A percentile compares a stretch with the other conserved stretches of the same genome.
phyloP scores from a whole-genome alignment of 768 basidiomycete species.

The Boletellus ananiceps region DNA sequence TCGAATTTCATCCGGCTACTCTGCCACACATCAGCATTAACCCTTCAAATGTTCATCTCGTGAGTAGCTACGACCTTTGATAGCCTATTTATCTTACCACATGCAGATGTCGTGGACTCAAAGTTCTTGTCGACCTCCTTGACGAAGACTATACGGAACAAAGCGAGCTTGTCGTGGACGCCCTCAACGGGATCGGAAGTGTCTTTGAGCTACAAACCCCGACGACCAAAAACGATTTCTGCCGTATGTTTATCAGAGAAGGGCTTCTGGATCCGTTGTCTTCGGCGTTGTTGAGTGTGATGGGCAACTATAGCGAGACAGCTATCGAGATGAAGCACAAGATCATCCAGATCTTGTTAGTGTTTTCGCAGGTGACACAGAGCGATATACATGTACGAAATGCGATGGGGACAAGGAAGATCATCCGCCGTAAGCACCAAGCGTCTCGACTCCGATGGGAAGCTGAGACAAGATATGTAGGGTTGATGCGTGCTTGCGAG shows the following conservation, averaged over 20 bases:
- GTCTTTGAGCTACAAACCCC: conserved; percentile 96
- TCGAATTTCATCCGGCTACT: conserved; percentile 91
- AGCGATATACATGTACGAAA: conserved; percentile 91
- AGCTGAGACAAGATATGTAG: conserved; percentile 37
- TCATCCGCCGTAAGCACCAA: conserved; percentile 71
- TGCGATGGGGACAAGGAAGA: conserved; percentile 85
- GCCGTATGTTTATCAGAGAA: conserved; percentile 96
- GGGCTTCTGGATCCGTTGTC: conserved; percentile 92
- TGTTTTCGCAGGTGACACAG: conserved; percentile 96
- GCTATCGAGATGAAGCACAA: conserved; percentile 78
- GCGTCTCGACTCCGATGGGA: neutral
- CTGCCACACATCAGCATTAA: conserved; percentile 89
- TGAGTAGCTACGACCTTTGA: conserved; percentile 39
- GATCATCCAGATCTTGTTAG: conserved; percentile 81
- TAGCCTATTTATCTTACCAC: neutral
- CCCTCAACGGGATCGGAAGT: conserved; percentile 89
- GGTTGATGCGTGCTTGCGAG: conserved; percentile 82
- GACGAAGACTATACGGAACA: conserved; percentile 96
- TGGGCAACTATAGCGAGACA: conserved; percentile 62
- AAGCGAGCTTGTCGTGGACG: conserved; percentile 85
- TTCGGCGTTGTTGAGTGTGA: conserved; percentile 83
- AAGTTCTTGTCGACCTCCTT: conserved; percentile 90
- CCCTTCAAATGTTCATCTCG: conserved; percentile 99
- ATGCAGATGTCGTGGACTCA: conserved; percentile 85
- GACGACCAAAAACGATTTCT: conserved; percentile 97